Evolutionary conservation across 169 alveolate genomes (phyloP).

Genomic region (Blepharisma undulans): DNA sequence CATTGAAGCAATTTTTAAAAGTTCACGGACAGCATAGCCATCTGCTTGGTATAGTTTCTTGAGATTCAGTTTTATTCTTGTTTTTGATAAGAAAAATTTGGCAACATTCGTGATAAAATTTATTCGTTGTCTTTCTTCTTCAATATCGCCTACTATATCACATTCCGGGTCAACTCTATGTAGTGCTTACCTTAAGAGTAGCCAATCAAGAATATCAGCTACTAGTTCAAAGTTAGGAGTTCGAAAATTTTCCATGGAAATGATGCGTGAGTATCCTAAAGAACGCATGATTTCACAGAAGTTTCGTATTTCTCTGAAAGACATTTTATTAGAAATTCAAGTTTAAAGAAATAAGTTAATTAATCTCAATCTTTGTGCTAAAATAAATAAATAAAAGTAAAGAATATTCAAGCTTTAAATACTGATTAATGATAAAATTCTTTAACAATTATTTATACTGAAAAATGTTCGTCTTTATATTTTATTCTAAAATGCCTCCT

Average conservation of each 20-base stretch:
- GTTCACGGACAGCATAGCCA: slow-evolving; percentile 90
- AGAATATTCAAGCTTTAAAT: no score
- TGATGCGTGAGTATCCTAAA: slow-evolving; percentile 86
- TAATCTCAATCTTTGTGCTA: background rate
- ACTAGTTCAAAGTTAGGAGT: slow-evolving; percentile 88
- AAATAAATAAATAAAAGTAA: no score
- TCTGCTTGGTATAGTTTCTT: slow-evolving; percentile 87
- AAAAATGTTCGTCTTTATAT: background rate
- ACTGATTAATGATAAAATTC: no score
- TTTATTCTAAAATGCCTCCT: background rate
- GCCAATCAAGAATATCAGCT: slow-evolving; percentile 89
- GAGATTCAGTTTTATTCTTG: slow-evolving; percentile 83
- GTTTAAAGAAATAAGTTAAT: no score
- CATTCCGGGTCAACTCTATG: slow-evolving; percentile 78
- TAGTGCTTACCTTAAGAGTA: slow-evolving; percentile 36
- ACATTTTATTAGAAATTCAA: slow-evolving; percentile 64
- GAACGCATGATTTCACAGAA: slow-evolving; percentile 91
- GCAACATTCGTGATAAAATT: slow-evolving; percentile 80
- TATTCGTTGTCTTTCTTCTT: slow-evolving; percentile 88
- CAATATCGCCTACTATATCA: slow-evolving; percentile 87
- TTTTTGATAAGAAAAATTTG: slow-evolving; percentile 70
- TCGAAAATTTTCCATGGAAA: slow-evolving; percentile 87
- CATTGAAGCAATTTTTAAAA: slow-evolving; percentile 78
- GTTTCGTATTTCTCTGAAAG: slow-evolving; percentile 89
- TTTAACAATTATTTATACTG: background rate